Evolutionary conservation across 2,329 filamentous ascomycete genomes (phyloP), one percentile per base, ranked within the genome.

Genomic region (Plectosphaerella cucumerina): DNA sequence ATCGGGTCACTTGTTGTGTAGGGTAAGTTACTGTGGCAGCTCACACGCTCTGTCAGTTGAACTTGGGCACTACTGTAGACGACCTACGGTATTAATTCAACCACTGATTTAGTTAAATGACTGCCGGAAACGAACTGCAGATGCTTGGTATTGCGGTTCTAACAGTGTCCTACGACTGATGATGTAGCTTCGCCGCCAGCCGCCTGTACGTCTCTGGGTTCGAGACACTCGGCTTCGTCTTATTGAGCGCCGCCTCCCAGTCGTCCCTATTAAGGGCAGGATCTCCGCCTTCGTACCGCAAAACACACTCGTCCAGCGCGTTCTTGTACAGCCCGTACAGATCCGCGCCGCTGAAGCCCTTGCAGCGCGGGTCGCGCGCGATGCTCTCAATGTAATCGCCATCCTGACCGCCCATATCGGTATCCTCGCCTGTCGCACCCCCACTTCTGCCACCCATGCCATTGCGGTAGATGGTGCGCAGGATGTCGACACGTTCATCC

Each of bases 401-500:
- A 8, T 33, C 43, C 15, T 11, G 15, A 2, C 35, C 35, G 39
- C 39, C 39, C 20, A n/a, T 12, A 20, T 37, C 33, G 1, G 74
- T 70, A 0, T 80, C 73, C 11, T 73, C 66, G 49, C 78, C 78
- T 9, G 83, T 52, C 1, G 56, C 53, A n/a, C n/a, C n/a, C n/a
- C n/a, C n/a, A n/a, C 14, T 61, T 61, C 10, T 62, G 55, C 56
- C 57, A 20, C 59, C 53, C 26, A 85, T 70, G 4, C 70, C 71
- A 44, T 76, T 80, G 51, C 70, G 69, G 60, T 79, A 82, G 22
- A 84, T 72, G 26, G 92, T 90, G 50, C 78, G 78, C 20, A 99
- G 75, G 54, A 99, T 99, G 51, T 95, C 90, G 0, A 89, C 88
- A 14, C 94, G 81, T 65, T 96, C 91, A 8, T 85, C 77, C 0